phyloP scores from a whole-genome alignment of 2,329 filamentous ascomycete genomes.

The Alternaria novae-zelandiae region DNA sequence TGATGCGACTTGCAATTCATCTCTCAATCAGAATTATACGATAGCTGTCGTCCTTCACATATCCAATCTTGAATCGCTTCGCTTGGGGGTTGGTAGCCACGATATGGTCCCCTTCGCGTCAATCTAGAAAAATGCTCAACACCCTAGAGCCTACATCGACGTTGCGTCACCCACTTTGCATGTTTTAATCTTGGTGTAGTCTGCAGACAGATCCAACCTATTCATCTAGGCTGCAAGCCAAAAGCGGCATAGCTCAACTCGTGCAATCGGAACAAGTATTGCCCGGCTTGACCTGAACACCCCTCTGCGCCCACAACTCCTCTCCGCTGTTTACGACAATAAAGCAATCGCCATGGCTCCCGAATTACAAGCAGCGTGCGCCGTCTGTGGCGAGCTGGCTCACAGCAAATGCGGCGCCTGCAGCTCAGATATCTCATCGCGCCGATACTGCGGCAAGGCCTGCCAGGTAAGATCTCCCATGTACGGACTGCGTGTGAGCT shows the following conservation, averaged over 20 bases:
- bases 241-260: no score
- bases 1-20: neutral
- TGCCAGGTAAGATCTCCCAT: slow-evolving; percentile 1
- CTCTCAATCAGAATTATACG: neutral
- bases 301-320: neutral
- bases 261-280: no score
- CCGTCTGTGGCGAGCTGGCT: neutral
- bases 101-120: no score
- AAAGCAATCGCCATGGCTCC: neutral
- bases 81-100: neutral
- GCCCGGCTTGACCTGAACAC: neutral
- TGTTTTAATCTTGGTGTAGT: no score
- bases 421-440: neutral
- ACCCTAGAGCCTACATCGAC: no score
- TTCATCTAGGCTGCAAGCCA: no score
- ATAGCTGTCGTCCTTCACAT: neutral
- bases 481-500: neutral
- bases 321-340: no score
- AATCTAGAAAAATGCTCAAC: no score
- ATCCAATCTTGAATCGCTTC: neutral
- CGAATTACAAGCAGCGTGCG: neutral
- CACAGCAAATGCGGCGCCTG: slow-evolving; percentile 1
- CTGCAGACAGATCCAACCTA: no score
- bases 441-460: neutral
- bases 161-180: no score